These are phyloP conservation scores for Gossypium gossypioides DNA, from an alignment of 441 rosid genomes.

Conservation along the genomic window DNA sequence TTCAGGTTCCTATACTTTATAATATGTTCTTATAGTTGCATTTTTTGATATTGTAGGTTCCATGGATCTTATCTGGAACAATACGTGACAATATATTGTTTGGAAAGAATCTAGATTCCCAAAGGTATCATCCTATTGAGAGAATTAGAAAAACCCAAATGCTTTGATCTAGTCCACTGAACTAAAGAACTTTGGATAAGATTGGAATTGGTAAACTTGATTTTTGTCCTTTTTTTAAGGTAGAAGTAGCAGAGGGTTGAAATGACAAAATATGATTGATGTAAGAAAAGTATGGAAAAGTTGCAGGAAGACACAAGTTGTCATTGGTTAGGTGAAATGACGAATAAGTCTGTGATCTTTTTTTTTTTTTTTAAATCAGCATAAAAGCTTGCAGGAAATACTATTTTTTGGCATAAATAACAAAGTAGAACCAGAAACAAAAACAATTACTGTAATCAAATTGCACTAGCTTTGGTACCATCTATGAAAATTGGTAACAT, in stretches of 20 bases:
- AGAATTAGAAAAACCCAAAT: background rate
- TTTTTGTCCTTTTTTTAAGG: background rate
- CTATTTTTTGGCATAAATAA: too few species aligned
- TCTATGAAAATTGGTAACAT: background rate
- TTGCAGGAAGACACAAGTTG: background rate
- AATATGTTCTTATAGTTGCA: constrained; percentile 15
- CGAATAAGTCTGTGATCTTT: background rate
- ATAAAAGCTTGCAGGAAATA: background rate
- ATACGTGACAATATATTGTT: constrained; percentile 69
- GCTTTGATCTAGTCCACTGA: background rate
- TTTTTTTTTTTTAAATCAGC: background rate
- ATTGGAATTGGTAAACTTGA: background rate
- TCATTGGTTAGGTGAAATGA: background rate
- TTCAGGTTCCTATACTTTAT: constrained; percentile 13
- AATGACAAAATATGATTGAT: background rate
- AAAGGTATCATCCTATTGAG: constrained; percentile 36
- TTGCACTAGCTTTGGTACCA: too few species aligned
- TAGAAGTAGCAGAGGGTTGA: background rate
- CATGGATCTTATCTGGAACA: constrained; percentile 93
- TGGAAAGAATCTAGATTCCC: constrained; percentile 53
- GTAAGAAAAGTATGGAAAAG: background rate
- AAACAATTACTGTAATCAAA: too few species aligned
- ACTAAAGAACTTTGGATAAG: background rate
- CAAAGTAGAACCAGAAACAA: too few species aligned
- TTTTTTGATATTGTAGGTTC: constrained; percentile 46